Conservation (phyloP, 1,139 yeast genomes). For the Hyphopichia khmerensis region DNA sequence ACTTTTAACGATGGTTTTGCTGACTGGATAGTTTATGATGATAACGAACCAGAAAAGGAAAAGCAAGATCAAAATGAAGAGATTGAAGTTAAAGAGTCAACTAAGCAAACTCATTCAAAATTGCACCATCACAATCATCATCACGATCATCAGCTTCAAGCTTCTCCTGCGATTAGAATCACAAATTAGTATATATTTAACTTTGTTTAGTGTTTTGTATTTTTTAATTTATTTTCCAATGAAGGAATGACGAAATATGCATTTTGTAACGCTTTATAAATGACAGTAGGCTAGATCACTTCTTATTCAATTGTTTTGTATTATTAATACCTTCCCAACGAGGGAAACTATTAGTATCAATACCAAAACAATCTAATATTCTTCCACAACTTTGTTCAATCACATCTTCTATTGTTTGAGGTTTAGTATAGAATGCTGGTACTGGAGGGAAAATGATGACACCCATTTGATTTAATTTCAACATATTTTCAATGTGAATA, state of each 20-base stretch:
- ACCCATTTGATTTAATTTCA: constrained; percentile 11
- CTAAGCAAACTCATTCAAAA: neutral
- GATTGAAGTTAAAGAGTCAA: neutral
- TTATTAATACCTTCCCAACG: constrained; percentile 14
- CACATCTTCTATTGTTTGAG: constrained; percentile 13
- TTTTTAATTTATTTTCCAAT: neutral
- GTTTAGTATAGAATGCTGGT: constrained; percentile 18
- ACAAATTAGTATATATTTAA: neutral
- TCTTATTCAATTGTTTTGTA: neutral
- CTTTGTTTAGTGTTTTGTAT: no score
- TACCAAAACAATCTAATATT: constrained; percentile 14
- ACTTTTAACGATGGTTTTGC: constrained; percentile 40
- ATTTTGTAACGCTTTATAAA: no score
- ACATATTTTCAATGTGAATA: constrained; percentile 18
- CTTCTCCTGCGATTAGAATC: neutral
- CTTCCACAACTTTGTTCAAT: constrained; percentile 16
- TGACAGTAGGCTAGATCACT: neutral
- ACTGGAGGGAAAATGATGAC: constrained; percentile 19
- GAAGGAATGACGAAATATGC: neutral
- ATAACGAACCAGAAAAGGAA: constrained; percentile 7
- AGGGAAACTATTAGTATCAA: constrained; percentile 13
- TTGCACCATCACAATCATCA: neutral
- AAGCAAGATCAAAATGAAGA: neutral
- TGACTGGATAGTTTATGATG: constrained; percentile 14
- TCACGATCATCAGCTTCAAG: neutral